Evolutionary conservation across 345 rosid genomes (phyloP).

Genomic region (Mercurialis annua): DNA sequence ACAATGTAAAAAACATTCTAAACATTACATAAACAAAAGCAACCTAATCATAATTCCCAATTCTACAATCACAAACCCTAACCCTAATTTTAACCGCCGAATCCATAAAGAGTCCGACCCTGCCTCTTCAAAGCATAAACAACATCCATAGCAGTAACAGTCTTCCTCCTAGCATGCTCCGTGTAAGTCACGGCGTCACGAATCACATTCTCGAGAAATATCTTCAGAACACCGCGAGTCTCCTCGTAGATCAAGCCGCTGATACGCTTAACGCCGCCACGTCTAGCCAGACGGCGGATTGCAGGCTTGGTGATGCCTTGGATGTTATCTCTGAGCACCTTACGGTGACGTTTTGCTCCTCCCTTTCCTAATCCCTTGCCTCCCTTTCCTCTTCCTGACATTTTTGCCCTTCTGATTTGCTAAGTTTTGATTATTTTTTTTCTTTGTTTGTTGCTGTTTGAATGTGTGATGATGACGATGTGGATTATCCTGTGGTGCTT

Average conservation of each 20-base stretch:
- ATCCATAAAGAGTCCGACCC: neutral
- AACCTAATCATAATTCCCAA: too few relatives aligned
- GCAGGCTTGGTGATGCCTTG: conserved; percentile 7
- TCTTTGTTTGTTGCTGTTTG: neutral
- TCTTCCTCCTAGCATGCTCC: neutral
- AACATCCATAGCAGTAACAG: conserved; percentile 6
- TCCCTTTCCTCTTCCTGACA: conserved; percentile 16
- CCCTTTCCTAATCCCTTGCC: conserved; percentile 10
- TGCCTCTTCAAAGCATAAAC: conserved; percentile 8
- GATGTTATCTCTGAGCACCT: conserved; percentile 1
- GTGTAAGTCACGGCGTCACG: neutral
- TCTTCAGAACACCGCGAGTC: neutral
- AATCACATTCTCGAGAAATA: neutral
- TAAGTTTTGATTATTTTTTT: too few relatives aligned
- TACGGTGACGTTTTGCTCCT: conserved; percentile 8
- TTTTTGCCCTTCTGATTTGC: neutral
- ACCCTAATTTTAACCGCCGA: neutral
- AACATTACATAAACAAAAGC: too few relatives aligned
- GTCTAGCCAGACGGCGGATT: conserved; percentile 4
- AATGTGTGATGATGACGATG: too few relatives aligned
- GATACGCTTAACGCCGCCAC: conserved; percentile 12
- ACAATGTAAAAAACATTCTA: too few relatives aligned
- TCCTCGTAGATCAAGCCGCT: conserved; percentile 6
- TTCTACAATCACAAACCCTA: too few relatives aligned
- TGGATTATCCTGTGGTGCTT: neutral